phyloP scores from a whole-genome alignment of 192 early-diverging fungal species.

The Obelidium mucronatum region DNA sequence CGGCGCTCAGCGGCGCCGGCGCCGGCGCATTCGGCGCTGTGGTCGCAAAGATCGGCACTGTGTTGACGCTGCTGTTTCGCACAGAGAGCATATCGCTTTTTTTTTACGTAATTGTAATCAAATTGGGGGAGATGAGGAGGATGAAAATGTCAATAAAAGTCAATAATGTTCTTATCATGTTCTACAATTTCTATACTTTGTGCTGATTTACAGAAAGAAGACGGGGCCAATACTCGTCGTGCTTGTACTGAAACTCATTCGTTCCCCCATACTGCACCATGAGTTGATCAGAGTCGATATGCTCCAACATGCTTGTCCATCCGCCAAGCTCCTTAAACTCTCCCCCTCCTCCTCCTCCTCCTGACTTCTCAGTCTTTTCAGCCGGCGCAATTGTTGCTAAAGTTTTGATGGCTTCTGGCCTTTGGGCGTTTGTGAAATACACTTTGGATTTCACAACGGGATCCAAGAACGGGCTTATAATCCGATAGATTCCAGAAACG shows the following conservation, averaged over 20 bases:
- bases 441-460: conserved; percentile 83
- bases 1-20: background rate
- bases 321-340: conserved; percentile 2
- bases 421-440: conserved; percentile 63
- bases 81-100: background rate
- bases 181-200: no score
- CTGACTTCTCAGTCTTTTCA: background rate
- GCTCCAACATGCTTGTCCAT: conserved; percentile 24
- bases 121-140: no score
- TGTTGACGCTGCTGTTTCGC: background rate
- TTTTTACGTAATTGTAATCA: no score
- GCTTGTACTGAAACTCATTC: conserved; percentile 72
- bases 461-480: conserved; percentile 85
- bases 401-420: background rate
- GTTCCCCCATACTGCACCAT: conserved; percentile 77
- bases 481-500: conserved; percentile 81
- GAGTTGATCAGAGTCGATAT: conserved; percentile 61
- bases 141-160: background rate
- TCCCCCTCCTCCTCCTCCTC: background rate
- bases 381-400: background rate
- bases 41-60: background rate
- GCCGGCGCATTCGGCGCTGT: background rate
- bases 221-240: conserved; percentile 38
- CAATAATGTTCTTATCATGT: no score
- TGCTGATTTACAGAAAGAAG: background rate